Evolutionary conservation across 164 flowering plant species (phyloP).

Genomic region (Dillenia suffruticosa): DNA sequence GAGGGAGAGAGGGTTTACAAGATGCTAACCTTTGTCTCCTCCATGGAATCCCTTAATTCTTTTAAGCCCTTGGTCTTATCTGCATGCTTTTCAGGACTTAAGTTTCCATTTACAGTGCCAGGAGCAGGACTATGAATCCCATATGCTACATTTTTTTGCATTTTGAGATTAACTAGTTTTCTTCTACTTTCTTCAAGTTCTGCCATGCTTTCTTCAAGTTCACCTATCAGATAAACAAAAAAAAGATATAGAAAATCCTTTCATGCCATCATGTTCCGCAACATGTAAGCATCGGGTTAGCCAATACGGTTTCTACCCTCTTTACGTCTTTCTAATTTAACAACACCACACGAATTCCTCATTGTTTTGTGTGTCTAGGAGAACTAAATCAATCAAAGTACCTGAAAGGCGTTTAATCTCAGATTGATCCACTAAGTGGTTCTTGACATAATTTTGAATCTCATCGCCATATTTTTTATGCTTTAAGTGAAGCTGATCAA

Average conservation of each 20-base stretch:
- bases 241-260: conserved; percentile 8
- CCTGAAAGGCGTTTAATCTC: conserved; percentile 85
- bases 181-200: conserved; percentile 95
- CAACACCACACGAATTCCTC: too few relatives aligned
- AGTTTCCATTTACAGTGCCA: conserved; percentile 53
- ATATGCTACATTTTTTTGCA: conserved; percentile 72
- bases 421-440: conserved; percentile 48
- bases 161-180: conserved; percentile 68
- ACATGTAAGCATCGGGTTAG: not conserved
- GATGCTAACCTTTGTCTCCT: conserved; percentile 72
- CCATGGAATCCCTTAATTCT: conserved; percentile 74
- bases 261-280: not conserved
- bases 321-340: too few relatives aligned
- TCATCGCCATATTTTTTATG: conserved; percentile 63
- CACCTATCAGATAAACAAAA: conserved; percentile 47
- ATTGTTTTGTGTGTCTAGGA: not conserved
- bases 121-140: conserved; percentile 39
- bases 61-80: conserved; percentile 53
- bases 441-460: conserved; percentile 43
- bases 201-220: conserved; percentile 84
- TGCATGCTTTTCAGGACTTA: conserved; percentile 63
- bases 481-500: conserved; percentile 63
- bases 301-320: too few relatives aligned
- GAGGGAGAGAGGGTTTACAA: not conserved
- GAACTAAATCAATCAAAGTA: conserved; percentile 14